Conservation (phyloP, 2,329 filamentous ascomycete species). For the Triangularia verruculosa region DNA sequence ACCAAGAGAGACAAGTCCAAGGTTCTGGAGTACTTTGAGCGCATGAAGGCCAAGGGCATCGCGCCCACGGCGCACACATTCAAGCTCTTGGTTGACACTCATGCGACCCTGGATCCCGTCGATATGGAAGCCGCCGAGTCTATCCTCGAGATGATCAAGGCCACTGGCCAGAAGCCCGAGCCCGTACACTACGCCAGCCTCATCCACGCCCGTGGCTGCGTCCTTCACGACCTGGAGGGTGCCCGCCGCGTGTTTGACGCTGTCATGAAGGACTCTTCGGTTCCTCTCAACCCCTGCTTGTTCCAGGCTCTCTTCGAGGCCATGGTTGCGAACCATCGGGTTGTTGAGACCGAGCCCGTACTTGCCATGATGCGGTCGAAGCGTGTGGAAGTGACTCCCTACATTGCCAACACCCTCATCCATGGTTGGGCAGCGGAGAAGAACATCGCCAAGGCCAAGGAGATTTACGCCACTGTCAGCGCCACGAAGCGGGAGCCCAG, state of each 20-base stretch:
- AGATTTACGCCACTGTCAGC: conserved; percentile 76
- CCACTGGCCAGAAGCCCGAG: conserved; percentile 73
- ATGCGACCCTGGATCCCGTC: conserved; percentile 89
- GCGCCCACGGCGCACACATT: conserved; percentile 92
- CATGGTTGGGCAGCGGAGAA: conserved; percentile 90
- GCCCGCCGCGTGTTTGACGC: conserved; percentile 79
- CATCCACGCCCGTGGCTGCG: conserved; percentile 93
- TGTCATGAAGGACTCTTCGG: conserved; percentile 64
- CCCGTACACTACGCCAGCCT: conserved; percentile 94
- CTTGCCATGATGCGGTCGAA: conserved; percentile 72
- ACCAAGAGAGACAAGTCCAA: conserved; percentile 95
- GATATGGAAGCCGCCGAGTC: conserved; percentile 84
- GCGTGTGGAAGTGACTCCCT: conserved; percentile 83
- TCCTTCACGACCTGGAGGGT: conserved; percentile 83
- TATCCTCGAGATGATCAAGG: conserved; percentile 74
- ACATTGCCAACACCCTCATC: conserved; percentile 97
- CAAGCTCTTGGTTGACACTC: conserved; percentile 93
- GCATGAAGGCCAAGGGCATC: conserved; percentile 86
- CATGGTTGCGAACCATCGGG: conserved; percentile 91
- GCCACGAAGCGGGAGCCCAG: conserved; percentile 84
- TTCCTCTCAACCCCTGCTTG: conserved; percentile 76
- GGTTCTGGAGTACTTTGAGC: conserved; percentile 90
- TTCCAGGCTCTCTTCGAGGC: conserved; percentile 97
- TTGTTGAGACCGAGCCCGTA: conserved; percentile 70
- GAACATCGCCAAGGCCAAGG: conserved; percentile 73